Evolutionary conservation across 2,329 filamentous ascomycete genomes (phyloP).

Genomic region (Fusarium annulatum): DNA sequence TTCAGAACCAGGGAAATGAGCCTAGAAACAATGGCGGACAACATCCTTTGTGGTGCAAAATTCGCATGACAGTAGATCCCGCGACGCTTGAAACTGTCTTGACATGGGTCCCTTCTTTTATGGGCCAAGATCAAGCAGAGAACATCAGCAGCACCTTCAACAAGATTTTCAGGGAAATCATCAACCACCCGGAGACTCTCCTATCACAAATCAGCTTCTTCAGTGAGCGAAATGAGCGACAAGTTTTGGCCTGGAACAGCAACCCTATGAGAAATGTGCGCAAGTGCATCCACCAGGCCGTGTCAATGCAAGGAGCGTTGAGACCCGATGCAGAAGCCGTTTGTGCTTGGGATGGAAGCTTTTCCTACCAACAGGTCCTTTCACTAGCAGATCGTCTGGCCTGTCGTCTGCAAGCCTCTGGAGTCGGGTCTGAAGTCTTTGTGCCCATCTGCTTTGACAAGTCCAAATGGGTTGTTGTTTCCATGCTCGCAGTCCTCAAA

Average conservation of each 20-base stretch:
- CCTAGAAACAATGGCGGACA: conserved; percentile 27
- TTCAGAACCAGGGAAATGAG: conserved; percentile 28
- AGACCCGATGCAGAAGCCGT: conserved; percentile 52
- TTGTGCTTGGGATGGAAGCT: conserved; percentile 57
- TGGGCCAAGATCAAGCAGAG: conserved; percentile 55
- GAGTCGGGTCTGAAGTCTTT: conserved; percentile 43
- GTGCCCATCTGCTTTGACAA: conserved; percentile 47
- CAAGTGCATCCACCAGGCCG: conserved; percentile 56
- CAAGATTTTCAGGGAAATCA: conserved; percentile 57
- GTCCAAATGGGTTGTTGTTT: conserved; percentile 44
- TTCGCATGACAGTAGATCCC: conserved; percentile 35
- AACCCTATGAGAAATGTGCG: conserved; percentile 40
- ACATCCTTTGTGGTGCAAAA: conserved; percentile 25
- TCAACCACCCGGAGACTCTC: conserved; percentile 52
- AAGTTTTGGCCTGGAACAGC: conserved; percentile 53
- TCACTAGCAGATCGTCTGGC: conserved; percentile 53
- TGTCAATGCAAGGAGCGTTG: conserved; percentile 51
- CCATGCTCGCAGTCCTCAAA: conserved; percentile 45
- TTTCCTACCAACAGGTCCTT: conserved; percentile 56
- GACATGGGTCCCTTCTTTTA: conserved; percentile 53
- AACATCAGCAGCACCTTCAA: conserved; percentile 62
- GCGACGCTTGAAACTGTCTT: conserved; percentile 35
- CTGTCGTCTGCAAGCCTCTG: conserved; percentile 8
- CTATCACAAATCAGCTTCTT: conserved; percentile 60
- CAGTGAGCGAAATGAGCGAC: conserved; percentile 61